Percentiles rank a stretch among this genome's conserved stretches.
Evolutionary conservation across 2,329 filamentous ascomycete genomes (phyloP).

Genomic region (Pseudogymnoascus sp.): DNA sequence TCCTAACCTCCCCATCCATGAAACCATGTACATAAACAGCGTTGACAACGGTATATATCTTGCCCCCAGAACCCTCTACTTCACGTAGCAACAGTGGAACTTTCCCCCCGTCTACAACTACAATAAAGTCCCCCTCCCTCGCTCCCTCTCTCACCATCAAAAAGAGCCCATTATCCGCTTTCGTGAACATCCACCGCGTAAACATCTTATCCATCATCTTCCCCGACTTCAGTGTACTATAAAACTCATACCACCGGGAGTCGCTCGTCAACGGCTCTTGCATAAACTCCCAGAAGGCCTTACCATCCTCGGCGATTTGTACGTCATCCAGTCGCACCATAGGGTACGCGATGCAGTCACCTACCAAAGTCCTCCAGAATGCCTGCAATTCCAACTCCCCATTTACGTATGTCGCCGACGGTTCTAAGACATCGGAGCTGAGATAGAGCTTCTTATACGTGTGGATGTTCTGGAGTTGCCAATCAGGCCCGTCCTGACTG

Average conservation of each 20-base stretch:
- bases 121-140: neutral
- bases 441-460: neutral
- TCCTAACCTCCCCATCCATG: too few relatives aligned
- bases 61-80: neutral
- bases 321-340: constrained; percentile 8
- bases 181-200: neutral
- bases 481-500: neutral
- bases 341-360: constrained; percentile 14
- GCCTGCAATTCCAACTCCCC: constrained; percentile 10
- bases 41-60: neutral
- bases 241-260: neutral
- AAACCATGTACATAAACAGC: neutral
- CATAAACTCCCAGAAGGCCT: neutral
- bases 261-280: neutral
- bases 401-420: neutral
- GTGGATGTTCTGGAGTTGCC: neutral
- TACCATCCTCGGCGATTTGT: neutral
- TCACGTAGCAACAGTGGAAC: constrained; percentile 1
- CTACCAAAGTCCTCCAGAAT: constrained; percentile 14
- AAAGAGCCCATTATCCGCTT: constrained; percentile 1
- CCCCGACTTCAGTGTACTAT: neutral
- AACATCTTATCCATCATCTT: neutral
- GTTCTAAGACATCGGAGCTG: neutral
- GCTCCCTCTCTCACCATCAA: constrained; percentile 1
- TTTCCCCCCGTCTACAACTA: constrained; percentile 2